phyloP scores from a whole-genome alignment of 139 green algal species.

The Raphidocelis subcapitata region DNA sequence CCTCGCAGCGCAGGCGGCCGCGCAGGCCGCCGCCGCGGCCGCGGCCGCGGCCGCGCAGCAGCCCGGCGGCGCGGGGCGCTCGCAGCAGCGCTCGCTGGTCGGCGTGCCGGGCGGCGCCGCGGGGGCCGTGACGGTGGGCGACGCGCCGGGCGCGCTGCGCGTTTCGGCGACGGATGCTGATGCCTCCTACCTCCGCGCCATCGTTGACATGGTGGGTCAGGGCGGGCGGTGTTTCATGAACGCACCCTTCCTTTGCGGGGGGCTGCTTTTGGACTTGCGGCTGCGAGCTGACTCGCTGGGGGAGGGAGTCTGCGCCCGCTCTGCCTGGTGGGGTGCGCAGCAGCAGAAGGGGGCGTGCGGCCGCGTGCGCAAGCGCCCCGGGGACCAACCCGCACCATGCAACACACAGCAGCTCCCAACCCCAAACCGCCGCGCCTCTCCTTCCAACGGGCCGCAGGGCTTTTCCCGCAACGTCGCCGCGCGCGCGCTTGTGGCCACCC shows the following conservation, averaged over 20 bases:
- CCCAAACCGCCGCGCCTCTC: too few species aligned
- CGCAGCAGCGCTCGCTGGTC: neutral
- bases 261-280: too few species aligned
- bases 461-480: conserved; percentile 36
- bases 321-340: too few species aligned
- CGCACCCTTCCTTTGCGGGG: neutral
- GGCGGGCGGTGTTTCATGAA: neutral
- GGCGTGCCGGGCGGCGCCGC: neutral
- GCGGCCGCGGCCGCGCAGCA: neutral
- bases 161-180: neutral
- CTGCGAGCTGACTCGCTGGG: too few species aligned
- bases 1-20: neutral
- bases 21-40: neutral
- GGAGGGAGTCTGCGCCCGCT: too few species aligned
- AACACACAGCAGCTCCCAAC: too few species aligned
- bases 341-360: too few species aligned
- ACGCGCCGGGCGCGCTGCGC: neutral
- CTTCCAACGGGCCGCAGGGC: conserved; percentile 21
- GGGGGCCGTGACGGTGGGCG: neutral
- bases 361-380: too few species aligned
- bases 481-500: conserved; percentile 36
- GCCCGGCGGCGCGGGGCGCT: too few species aligned
- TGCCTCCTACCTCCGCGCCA: conserved; percentile 2
- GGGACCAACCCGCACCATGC: neutral
- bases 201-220: conserved; percentile 24